Conservation (phyloP, 345 rosid species). For the Xanthoceras sorbifolium region DNA sequence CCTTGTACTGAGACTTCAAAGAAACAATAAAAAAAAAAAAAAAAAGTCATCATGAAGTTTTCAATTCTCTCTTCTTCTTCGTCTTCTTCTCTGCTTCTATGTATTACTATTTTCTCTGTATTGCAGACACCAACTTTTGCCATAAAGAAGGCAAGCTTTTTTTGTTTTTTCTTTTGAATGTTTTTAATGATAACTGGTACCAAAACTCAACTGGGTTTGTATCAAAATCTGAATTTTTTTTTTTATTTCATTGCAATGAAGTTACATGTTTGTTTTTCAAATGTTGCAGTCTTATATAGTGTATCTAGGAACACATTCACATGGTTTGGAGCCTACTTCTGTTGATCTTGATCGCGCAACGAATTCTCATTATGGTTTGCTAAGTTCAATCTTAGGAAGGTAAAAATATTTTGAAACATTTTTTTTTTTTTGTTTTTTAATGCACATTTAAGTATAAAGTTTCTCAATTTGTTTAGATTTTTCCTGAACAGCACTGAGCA, state of each 20-base stretch:
- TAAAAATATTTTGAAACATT: conserved; percentile 3
- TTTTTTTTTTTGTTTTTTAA: background rate
- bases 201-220: background rate
- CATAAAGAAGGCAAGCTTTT: conserved; percentile 37
- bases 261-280: too few species aligned
- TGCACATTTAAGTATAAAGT: background rate
- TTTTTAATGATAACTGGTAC: background rate
- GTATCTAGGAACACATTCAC: conserved; percentile 32
- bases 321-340: background rate
- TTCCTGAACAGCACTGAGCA: conserved; percentile 16
- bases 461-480: background rate
- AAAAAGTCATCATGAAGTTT: conserved; percentile 33
- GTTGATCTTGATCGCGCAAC: conserved; percentile 13
- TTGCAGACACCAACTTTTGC: conserved; percentile 38
- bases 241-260: background rate
- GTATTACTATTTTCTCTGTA: conserved; percentile 32
- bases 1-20: background rate
- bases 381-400: conserved; percentile 45
- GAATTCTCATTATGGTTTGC: conserved; percentile 31
- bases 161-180: background rate
- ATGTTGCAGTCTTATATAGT: conserved; percentile 32
- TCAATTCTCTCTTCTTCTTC: conserved; percentile 17
- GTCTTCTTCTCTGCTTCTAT: conserved; percentile 16
- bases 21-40: too few species aligned
- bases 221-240: background rate